These are phyloP conservation scores for Flammula alnicola DNA, from an alignment of 1,284 basidiomycete genomes.

Conservation along the genomic window DNA sequence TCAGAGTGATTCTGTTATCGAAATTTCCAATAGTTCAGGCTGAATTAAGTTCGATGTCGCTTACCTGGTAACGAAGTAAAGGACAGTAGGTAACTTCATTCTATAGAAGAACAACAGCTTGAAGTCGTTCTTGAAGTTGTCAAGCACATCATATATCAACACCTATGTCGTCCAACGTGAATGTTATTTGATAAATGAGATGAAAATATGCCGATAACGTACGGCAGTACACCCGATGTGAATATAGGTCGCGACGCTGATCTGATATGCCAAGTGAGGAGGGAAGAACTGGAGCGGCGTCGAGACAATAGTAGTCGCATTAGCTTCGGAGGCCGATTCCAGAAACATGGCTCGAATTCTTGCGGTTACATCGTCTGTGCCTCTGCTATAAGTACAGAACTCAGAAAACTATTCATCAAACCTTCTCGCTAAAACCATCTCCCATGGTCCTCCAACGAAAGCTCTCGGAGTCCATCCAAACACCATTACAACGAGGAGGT, in stretches of 20 bases:
- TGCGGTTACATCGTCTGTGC: too few species aligned
- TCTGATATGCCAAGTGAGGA: constrained; percentile 17
- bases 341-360: too few species aligned
- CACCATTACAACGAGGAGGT: too few species aligned
- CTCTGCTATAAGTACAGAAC: too few species aligned
- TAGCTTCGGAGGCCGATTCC: too few species aligned
- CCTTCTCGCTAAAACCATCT: too few species aligned
- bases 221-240: constrained; percentile 17
- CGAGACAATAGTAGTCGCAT: too few species aligned
- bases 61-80: constrained; percentile 32
- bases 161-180: constrained; percentile 27
- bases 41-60: neutral
- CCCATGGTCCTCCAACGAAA: too few species aligned
- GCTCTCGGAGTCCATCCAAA: too few species aligned
- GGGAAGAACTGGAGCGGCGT: too few species aligned
- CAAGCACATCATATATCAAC: constrained; percentile 32
- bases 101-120: neutral
- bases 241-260: constrained; percentile 18
- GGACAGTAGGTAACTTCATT: constrained; percentile 17
- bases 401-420: too few species aligned
- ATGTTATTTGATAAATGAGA: neutral
- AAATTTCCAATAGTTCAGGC: neutral
- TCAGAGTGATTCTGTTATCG: neutral
- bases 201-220: neutral
- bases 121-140: constrained; percentile 7